A percentile compares a stretch with the other conserved stretches of the same genome.
Conservation (phyloP, 768 basidiomycete genomes). For the Kockovaella imperatae region DNA sequence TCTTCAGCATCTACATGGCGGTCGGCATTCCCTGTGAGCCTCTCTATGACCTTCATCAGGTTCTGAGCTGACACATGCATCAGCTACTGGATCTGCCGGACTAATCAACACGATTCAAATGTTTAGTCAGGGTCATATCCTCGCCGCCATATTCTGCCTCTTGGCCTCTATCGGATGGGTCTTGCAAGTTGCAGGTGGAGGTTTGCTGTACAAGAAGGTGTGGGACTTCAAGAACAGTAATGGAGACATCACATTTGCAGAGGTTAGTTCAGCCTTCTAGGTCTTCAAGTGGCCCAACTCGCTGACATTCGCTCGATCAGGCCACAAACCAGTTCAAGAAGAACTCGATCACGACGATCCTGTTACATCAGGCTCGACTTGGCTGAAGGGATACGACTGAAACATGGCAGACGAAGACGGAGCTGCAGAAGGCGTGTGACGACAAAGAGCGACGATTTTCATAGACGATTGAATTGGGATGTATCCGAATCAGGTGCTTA, state of each 20-base stretch:
- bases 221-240: conserved; percentile 46
- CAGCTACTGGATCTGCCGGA: conserved; percentile 79
- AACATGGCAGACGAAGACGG: too few species aligned
- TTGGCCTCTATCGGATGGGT: conserved; percentile 81
- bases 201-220: conserved; percentile 38
- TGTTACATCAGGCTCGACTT: conserved; percentile 27
- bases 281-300: neutral
- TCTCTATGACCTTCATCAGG: neutral
- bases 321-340: conserved; percentile 30
- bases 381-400: too few species aligned
- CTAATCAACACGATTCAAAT: conserved; percentile 84
- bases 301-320: conserved; percentile 5
- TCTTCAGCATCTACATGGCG: conserved; percentile 89
- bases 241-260: conserved; percentile 37
- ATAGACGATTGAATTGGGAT: too few species aligned
- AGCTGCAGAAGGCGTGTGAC: too few species aligned
- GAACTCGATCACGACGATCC: conserved; percentile 31
- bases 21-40: conserved; percentile 68
- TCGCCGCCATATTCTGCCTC: conserved; percentile 70
- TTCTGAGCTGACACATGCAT: neutral
- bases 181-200: conserved; percentile 55
- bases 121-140: conserved; percentile 63
- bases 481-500: too few species aligned
- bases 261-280: conserved; percentile 12
- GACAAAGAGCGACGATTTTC: too few species aligned